Evolutionary conservation across 768 basidiomycete genomes (phyloP).

Genomic region (Trametes gibbosa): DNA sequence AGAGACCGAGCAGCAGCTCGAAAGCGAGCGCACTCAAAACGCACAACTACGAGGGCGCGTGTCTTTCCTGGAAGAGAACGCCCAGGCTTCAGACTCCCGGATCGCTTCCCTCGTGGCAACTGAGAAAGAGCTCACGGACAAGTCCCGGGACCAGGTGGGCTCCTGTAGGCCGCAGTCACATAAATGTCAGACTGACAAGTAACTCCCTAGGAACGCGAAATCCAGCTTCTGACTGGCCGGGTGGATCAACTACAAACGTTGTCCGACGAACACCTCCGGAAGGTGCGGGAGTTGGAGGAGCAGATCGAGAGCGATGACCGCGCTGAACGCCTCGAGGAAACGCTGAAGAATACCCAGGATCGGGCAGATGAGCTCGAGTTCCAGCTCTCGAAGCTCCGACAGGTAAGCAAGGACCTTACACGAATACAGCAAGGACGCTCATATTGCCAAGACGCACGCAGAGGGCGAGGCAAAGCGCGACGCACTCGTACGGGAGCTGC

Average conservation of each 20-base stretch:
- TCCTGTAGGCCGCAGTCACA: not conserved
- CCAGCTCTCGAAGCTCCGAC: constrained; percentile 74
- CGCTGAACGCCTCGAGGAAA: constrained; percentile 67
- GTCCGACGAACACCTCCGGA: constrained; percentile 52
- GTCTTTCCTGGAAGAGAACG: constrained; percentile 41
- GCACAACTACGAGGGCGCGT: constrained; percentile 32
- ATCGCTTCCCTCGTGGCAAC: constrained; percentile 44
- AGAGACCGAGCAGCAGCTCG: constrained; percentile 25
- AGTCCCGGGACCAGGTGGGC: constrained; percentile 50
- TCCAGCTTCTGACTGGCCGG: constrained; percentile 59
- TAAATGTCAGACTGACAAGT: not conserved
- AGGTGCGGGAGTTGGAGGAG: constrained; percentile 72
- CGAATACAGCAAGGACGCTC: too few relatives aligned
- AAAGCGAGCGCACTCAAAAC: constrained; percentile 21
- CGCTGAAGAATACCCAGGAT: constrained; percentile 75
- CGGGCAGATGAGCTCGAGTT: constrained; percentile 83
- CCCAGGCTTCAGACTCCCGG: constrained; percentile 34
- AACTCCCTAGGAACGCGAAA: constrained; percentile 63
- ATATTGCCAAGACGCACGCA: constrained; percentile 45
- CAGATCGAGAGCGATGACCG: constrained; percentile 84
- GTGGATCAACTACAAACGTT: constrained; percentile 51
- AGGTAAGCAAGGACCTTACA: constrained; percentile 42
- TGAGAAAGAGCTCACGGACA: constrained; percentile 54
- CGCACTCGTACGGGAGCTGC: constrained; percentile 46
- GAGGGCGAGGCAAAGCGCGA: constrained; percentile 64